Base-by-base conservation (phyloP, 2,329 filamentous ascomycete species). In the Diaporthe longicolla region DNA sequence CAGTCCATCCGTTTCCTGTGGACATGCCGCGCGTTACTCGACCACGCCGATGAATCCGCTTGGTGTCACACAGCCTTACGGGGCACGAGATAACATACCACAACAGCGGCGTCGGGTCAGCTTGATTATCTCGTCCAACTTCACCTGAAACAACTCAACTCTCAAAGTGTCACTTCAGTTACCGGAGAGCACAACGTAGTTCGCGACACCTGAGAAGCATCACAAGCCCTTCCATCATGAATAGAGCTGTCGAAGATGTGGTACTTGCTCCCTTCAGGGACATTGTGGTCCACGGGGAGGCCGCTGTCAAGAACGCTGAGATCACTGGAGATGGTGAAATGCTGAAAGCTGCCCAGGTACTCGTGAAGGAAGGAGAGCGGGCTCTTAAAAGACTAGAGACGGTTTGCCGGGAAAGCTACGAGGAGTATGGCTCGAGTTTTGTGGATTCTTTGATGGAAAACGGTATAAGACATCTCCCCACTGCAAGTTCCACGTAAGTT, bases 391-490 rank as follows among this genome's bases (percentile, higher is more conserved):
- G 82, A 71, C 84, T 90, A 55, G 87, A 89, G 76, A 87, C 87
- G 48, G 79, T 89, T 17, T 89, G 87, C 78, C 83, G 81, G 74
- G 87, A 85, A 71, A 82, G 86, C 61, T 79, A 85, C 57, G 84
- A 86, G 9, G 85, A 89, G 50, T 89, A 88, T 71, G 86, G 87
- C 7, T 76, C 80, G 32, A 85, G 83, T 74, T 90, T 91, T 76
- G 79, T 88, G 26, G 81, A 86, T 75, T 86, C 86, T 8, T 82
- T 91, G 35, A 88, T 87, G 76, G 88, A 89, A 70, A 87, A 89
- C 75, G 87, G 89, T 90, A 81, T 77, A 84, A 76, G 37, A 32
- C 71, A 52, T 48, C 40, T 66, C 48, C 45, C 57, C 61, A 45
- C 45, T 58, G 10, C 37, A 13, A 45, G 63, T 65, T 73, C 57